Conservation (phyloP, 768 basidiomycete genomes). For the Candolleomyces efflorescens region DNA sequence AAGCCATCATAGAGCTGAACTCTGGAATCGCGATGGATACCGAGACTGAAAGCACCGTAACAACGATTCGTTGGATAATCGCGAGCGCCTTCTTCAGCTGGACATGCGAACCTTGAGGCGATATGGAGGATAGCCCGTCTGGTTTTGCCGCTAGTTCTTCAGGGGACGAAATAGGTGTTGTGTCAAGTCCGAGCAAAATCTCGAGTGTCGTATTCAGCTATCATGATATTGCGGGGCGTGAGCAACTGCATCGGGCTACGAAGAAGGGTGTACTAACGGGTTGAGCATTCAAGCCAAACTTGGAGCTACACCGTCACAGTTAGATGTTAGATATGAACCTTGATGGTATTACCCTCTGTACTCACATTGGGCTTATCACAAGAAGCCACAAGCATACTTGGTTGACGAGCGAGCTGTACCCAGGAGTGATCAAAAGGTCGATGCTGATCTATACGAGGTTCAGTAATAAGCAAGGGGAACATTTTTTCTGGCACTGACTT, state of each 20-base stretch:
- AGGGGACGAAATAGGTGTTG: constrained; percentile 25
- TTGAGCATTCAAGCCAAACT: constrained; percentile 81
- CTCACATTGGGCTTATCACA: constrained; percentile 71
- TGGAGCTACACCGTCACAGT: constrained; percentile 49
- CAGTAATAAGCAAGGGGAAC: not conserved
- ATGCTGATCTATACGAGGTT: constrained; percentile 63
- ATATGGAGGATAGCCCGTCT: constrained; percentile 22
- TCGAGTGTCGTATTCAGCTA: constrained; percentile 84
- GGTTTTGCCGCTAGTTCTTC: constrained; percentile 36
- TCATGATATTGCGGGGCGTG: not conserved
- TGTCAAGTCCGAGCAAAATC: constrained; percentile 65
- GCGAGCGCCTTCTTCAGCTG: constrained; percentile 38
- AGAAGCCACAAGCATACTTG: constrained; percentile 80
- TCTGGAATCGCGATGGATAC: constrained; percentile 77
- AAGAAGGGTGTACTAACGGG: constrained; percentile 49
- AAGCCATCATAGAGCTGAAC: constrained; percentile 82
- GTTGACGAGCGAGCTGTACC: constrained; percentile 71
- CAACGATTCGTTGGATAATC: constrained; percentile 49
- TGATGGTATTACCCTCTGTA: constrained; percentile 6
- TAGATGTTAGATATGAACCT: constrained; percentile 7
- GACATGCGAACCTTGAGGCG: constrained; percentile 21
- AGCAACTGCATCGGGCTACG: not conserved
- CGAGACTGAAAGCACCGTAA: constrained; percentile 57
- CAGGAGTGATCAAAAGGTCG: constrained; percentile 68
- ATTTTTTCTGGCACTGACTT: constrained; percentile 43